Evolutionary conservation across 2,329 filamentous ascomycete genomes (phyloP).

Genomic region (Macrophomina phaseolina): DNA sequence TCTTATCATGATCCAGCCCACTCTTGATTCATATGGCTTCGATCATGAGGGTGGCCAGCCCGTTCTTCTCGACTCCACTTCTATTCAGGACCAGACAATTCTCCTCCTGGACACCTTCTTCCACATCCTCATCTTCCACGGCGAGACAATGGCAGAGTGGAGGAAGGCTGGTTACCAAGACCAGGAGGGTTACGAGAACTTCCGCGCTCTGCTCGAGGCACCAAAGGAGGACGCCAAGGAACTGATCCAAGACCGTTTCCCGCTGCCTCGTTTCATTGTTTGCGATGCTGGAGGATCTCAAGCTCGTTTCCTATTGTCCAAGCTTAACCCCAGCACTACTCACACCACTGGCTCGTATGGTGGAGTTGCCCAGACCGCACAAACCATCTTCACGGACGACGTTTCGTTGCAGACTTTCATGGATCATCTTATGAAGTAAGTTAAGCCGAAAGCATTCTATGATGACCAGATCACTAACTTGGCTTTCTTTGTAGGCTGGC

Average conservation of each 20-base stretch:
- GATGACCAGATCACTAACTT: background rate
- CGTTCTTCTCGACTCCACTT: constrained; percentile 94
- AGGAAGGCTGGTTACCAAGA: constrained; percentile 97
- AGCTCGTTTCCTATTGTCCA: constrained; percentile 93
- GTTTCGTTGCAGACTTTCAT: constrained; percentile 98
- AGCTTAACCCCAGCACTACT: constrained; percentile 96
- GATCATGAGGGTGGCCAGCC: constrained; percentile 92
- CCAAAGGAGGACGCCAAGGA: constrained; percentile 98
- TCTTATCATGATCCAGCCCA: constrained; percentile 98
- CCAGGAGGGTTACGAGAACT: constrained; percentile 97
- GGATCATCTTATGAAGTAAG: constrained; percentile 96
- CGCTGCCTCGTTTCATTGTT: constrained; percentile 97
- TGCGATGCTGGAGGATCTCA: constrained; percentile 98
- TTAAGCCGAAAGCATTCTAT: background rate
- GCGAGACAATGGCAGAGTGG: constrained; percentile 97
- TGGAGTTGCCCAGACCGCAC: constrained; percentile 84
- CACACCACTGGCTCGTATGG: constrained; percentile 94
- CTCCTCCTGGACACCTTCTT: constrained; percentile 98
- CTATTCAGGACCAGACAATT: constrained; percentile 92
- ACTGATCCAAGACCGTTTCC: constrained; percentile 95
- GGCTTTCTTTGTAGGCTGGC: constrained; percentile 23
- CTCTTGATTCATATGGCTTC: constrained; percentile 94
- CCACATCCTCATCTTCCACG: constrained; percentile 99
- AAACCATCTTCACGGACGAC: constrained; percentile 99
- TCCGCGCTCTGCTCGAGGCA: constrained; percentile 82